A percentile compares a stretch with the other conserved stretches of the same genome.
Conservation (phyloP, 495 filamentous ascomycete species). For the Tuber indicum region DNA sequence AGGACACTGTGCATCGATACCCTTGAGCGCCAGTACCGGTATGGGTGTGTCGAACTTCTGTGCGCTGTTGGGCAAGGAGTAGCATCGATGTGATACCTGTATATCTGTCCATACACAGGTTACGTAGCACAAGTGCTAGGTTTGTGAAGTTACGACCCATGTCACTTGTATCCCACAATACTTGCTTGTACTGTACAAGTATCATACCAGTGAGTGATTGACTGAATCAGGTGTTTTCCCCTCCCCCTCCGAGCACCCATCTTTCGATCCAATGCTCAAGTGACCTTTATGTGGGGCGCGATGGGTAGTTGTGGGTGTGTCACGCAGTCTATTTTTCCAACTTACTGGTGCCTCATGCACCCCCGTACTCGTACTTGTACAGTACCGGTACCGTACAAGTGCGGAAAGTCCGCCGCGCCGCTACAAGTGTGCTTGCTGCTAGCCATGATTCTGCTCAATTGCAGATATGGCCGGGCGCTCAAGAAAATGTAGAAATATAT, state of each 20-base stretch:
- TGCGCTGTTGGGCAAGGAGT: not conserved
- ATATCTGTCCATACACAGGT: not conserved
- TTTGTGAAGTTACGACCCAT: not conserved
- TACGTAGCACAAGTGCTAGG: not conserved
- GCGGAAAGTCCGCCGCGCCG: not conserved
- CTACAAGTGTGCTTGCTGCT: not conserved
- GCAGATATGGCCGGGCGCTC: not conserved
- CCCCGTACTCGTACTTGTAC: not conserved
- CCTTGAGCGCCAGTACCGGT: not conserved
- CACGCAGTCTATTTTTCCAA: not conserved
- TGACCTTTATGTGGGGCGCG: not conserved
- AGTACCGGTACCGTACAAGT: no score
- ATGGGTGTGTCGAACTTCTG: not conserved
- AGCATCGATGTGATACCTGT: not conserved
- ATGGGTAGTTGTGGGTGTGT: not conserved
- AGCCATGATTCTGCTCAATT: not conserved
- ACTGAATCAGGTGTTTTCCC: not conserved
- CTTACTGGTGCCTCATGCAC: not conserved
- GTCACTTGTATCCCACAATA: not conserved
- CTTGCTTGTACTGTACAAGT: not conserved
- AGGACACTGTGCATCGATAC: not conserved
- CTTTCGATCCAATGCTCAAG: not conserved
- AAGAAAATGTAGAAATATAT: not conserved
- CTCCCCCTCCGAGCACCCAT: not conserved
- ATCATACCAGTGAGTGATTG: not conserved